Conservation (phyloP, 2,329 filamentous ascomycete genomes). For the Purpureocillium lavendulum region DNA sequence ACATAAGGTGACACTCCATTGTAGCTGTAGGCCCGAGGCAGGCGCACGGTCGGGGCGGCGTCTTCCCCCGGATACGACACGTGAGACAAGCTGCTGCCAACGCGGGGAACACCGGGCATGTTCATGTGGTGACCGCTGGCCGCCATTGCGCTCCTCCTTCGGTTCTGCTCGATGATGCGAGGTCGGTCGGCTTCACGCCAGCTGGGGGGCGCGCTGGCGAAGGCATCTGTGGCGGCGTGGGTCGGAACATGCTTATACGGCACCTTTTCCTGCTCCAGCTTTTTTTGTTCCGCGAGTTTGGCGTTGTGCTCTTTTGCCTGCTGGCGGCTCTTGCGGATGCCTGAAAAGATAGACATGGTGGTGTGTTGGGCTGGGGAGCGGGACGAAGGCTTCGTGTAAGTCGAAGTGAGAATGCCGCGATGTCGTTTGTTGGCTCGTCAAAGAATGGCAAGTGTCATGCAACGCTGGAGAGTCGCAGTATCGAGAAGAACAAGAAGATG, state of each 20-base stretch:
- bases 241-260: slow-evolving; percentile 54
- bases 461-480: background rate
- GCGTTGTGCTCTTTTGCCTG: slow-evolving; percentile 46
- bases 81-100: slow-evolving; percentile 36
- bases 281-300: slow-evolving; percentile 38
- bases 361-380: background rate
- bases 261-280: slow-evolving; percentile 25
- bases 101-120: slow-evolving; percentile 32
- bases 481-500: background rate
- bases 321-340: slow-evolving; percentile 42
- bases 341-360: slow-evolving; percentile 49
- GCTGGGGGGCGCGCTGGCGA: slow-evolving; percentile 43
- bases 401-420: background rate
- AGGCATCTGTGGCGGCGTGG: slow-evolving; percentile 51
- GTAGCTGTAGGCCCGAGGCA: slow-evolving; percentile 36
- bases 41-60: slow-evolving; percentile 26
- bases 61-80: slow-evolving; percentile 37
- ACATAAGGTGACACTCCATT: slow-evolving; percentile 24
- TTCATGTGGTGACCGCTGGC: slow-evolving; percentile 28
- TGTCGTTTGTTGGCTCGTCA: no score
- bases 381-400: background rate
- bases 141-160: slow-evolving; percentile 39
- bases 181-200: slow-evolving; percentile 38
- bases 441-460: background rate
- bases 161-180: slow-evolving; percentile 42